A percentile compares a stretch with the other conserved stretches of the same genome.
phyloP scores from a whole-genome alignment of 148 eudicot species.

The Persicaria tinctoria region DNA sequence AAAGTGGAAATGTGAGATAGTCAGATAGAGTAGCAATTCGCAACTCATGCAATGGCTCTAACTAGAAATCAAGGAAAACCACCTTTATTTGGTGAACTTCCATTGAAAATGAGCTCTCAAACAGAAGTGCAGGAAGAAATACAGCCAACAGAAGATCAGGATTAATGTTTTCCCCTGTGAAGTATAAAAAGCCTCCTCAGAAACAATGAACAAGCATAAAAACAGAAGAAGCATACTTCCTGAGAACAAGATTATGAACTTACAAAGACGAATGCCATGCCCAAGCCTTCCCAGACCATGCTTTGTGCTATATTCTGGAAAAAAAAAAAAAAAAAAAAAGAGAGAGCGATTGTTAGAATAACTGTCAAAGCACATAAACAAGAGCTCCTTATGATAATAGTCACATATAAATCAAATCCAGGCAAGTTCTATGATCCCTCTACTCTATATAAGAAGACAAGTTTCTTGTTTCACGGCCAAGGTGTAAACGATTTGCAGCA shows the following conservation, averaged over 20 bases:
- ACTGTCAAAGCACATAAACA: background rate
- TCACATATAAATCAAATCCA: background rate
- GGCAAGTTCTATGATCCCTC: background rate
- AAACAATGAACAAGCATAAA: constrained; percentile 9
- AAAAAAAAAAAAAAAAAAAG: constrained; percentile 11
- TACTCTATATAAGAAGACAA: background rate
- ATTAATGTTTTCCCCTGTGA: constrained; percentile 82
- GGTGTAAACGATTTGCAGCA: background rate
- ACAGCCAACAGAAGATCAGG: constrained; percentile 93
- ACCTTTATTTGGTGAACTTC: constrained; percentile 99
- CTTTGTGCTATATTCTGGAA: constrained; percentile 85
- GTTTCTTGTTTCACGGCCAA: background rate
- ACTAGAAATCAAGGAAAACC: constrained; percentile 11
- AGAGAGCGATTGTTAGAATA: constrained; percentile 5
- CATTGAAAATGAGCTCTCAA: constrained; percentile 94
- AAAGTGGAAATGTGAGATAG: constrained; percentile 3
- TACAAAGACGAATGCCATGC: constrained; percentile 87
- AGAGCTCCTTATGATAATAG: background rate
- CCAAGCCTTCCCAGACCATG: constrained; percentile 83
- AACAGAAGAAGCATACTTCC: constrained; percentile 5
- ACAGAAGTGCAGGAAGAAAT: constrained; percentile 95
- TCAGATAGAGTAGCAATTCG: background rate
- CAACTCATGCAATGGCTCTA: background rate
- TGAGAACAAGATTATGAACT: constrained; percentile 28
- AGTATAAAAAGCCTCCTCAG: background rate